Conservation (phyloP, 1,139 yeast genomes). For the Meyerozyma sp. region DNA sequence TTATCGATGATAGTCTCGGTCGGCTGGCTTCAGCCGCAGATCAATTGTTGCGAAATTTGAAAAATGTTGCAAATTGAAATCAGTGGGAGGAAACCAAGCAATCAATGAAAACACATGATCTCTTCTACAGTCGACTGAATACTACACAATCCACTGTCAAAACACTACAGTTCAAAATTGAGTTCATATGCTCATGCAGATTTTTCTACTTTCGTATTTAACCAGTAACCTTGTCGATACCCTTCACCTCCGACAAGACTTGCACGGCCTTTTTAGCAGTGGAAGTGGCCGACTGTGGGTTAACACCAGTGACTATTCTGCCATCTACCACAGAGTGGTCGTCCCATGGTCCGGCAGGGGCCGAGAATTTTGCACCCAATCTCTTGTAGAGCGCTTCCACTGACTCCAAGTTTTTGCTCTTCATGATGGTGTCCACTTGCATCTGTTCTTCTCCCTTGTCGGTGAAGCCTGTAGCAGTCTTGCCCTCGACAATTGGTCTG, state of each 20-base stretch:
- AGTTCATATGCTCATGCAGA: too few relatives aligned
- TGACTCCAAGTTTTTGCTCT: constrained; percentile 25
- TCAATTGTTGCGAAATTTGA: too few relatives aligned
- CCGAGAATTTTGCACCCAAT: constrained; percentile 39
- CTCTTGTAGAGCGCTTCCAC: constrained; percentile 29
- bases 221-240: not conserved
- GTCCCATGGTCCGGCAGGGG: constrained; percentile 50
- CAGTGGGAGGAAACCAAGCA: too few relatives aligned
- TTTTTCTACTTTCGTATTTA: too few relatives aligned
- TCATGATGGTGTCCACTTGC: constrained; percentile 30
- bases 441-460: constrained; percentile 46
- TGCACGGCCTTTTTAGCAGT: constrained; percentile 33
- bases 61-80: too few relatives aligned
- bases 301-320: constrained; percentile 54
- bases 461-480: constrained; percentile 56
- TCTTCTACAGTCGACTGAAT: too few relatives aligned
- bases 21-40: too few relatives aligned
- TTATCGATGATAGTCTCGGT: too few relatives aligned
- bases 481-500: constrained; percentile 43
- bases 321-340: constrained; percentile 49
- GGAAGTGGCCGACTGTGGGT: constrained; percentile 55
- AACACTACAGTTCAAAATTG: too few relatives aligned
- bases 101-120: too few relatives aligned
- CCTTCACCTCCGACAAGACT: constrained; percentile 4
- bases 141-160: too few relatives aligned